phyloP scores from a whole-genome alignment of 192 early-diverging fungal species.

The Coemansia sp. region DNA sequence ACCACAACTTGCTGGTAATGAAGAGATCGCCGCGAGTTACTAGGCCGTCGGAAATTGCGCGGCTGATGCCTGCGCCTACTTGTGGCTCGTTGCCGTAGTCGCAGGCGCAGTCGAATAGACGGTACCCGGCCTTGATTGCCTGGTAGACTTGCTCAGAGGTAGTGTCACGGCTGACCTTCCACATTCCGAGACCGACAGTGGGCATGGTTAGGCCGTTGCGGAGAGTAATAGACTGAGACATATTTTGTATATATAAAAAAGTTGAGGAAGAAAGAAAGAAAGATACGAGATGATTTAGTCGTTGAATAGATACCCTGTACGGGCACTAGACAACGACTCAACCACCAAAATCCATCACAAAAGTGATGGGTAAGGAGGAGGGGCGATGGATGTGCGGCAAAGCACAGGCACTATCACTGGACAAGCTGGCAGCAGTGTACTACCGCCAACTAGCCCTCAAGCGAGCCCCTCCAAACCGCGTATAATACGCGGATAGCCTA shows the following conservation, averaged over 20 bases:
- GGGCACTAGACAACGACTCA: too few relatives aligned
- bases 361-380: too few relatives aligned
- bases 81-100: slow-evolving; percentile 80
- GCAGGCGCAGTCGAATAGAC: slow-evolving; percentile 67
- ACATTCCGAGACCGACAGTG: slow-evolving; percentile 61
- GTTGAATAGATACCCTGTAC: too few relatives aligned
- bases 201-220: slow-evolving; percentile 66
- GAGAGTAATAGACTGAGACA: slow-evolving; percentile 33
- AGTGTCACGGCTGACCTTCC: slow-evolving; percentile 60
- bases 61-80: slow-evolving; percentile 69
- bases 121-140: slow-evolving; percentile 69
- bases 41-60: slow-evolving; percentile 54
- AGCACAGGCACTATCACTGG: too few relatives aligned
- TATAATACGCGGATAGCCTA: too few relatives aligned
- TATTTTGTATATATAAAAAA: not conserved
- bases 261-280: not conserved
- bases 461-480: too few relatives aligned
- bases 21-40: slow-evolving; percentile 67
- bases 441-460: too few relatives aligned
- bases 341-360: too few relatives aligned
- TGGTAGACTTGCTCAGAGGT: slow-evolving; percentile 63
- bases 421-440: too few relatives aligned
- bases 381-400: too few relatives aligned
- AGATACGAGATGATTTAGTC: too few relatives aligned
- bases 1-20: slow-evolving; percentile 79